phyloP scores from a whole-genome alignment of 306 rosid genomes.

The Coriaria nepalensis region DNA sequence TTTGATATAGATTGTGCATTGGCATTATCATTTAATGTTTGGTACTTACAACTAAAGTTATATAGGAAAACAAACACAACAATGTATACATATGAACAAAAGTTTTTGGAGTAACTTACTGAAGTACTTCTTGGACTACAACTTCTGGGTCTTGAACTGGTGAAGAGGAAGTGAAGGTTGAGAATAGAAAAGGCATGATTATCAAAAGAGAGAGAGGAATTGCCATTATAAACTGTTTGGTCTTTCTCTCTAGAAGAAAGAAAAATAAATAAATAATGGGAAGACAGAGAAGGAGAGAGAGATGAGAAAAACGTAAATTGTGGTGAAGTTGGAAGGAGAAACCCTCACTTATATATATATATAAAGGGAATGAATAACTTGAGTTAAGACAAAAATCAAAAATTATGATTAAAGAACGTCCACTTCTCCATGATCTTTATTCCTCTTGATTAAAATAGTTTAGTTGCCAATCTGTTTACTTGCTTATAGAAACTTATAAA shows the following conservation, averaged over 20 bases:
- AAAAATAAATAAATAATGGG: constrained; percentile 1
- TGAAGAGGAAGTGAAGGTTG: constrained; percentile 34
- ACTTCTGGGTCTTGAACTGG: constrained; percentile 46
- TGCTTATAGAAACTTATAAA: no score
- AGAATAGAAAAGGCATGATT: constrained; percentile 18
- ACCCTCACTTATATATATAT: no score
- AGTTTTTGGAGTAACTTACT: constrained; percentile 16
- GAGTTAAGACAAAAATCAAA: no score
- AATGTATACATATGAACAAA: neutral
- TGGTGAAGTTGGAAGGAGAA: constrained; percentile 23
- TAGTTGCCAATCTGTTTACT: no score
- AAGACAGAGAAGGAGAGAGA: constrained; percentile 14
- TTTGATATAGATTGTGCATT: no score
- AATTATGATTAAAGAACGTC: no score
- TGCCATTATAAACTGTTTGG: constrained; percentile 44
- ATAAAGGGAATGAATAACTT: no score
- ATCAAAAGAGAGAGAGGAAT: constrained; percentile 24
- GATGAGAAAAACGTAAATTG: constrained; percentile 4
- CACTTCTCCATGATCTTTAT: no score
- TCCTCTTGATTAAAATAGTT: no score
- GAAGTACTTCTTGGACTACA: constrained; percentile 50
- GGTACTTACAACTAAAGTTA: no score
- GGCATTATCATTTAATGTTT: no score
- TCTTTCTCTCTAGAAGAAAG: neutral
- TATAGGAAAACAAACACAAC: neutral